These are phyloP conservation scores for Populus hybrid DNA, from an alignment of 441 rosid genomes.

Conservation along the genomic window DNA sequence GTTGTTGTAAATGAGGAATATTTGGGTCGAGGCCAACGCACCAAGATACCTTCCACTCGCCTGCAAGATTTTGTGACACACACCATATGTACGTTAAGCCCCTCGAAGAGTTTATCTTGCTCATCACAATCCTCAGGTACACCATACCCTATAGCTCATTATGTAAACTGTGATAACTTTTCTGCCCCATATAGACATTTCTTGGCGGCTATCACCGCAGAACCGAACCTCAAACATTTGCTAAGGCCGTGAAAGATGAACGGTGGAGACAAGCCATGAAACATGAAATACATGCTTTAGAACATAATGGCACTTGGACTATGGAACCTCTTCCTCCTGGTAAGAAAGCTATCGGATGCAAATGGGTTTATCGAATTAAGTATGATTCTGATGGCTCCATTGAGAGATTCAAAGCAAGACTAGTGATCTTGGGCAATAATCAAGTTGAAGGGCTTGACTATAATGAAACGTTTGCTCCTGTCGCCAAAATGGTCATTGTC, in stretches of 20 bases:
- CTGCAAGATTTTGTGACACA: too few species aligned
- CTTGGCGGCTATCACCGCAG: conserved; percentile 1
- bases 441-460: conserved; percentile 7
- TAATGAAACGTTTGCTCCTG: too few species aligned
- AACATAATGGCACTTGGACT: conserved; percentile 2
- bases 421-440: not conserved
- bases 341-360: not conserved
- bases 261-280: not conserved
- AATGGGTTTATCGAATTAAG: conserved; percentile 7
- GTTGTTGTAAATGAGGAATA: too few species aligned
- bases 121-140: conserved; percentile 12
- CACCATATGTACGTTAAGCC: too few species aligned
- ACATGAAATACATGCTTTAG: not conserved
- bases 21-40: too few species aligned
- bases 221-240: not conserved
- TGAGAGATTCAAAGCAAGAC: conserved; percentile 2
- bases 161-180: conserved; percentile 12
- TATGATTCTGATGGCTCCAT: not conserved
- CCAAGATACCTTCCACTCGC: too few species aligned
- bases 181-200: not conserved
- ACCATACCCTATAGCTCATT: conserved; percentile 16
- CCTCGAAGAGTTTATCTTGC: not conserved
- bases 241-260: not conserved
- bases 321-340: not conserved
- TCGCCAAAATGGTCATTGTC: not conserved